Base-by-base conservation (phyloP, 2,329 filamentous ascomycete species). In the Apiospora marii region DNA sequence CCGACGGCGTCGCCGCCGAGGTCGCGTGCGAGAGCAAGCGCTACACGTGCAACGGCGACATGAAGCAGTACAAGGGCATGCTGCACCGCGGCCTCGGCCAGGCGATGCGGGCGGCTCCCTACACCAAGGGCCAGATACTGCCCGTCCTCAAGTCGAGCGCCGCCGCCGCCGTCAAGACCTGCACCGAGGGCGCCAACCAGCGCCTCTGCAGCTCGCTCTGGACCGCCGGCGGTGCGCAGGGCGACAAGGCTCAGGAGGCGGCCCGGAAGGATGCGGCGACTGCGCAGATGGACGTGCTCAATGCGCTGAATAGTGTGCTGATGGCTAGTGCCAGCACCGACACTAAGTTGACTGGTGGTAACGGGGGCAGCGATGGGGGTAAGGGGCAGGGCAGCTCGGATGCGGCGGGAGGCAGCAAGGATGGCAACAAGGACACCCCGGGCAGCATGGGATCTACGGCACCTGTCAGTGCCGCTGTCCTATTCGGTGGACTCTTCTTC, bases 21-120 rank as follows among this genome's bases (percentile, higher is more conserved):
- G 30, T 41, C 24, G 82, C 85, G 7, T 91, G 89, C 80, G 89
- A 91, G 80, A 79, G 73, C 3, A 14, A 1, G 24, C 73, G 74
- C 37, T 79, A 80, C 58, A 81, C 76, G 4, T 91, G 89, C 82
- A 86, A 87, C 76, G 82, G 84, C 67, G 89, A 91, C 76, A 88
- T 90, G 79, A 82, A 85, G 72, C 84, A 84, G 19, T 91, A 88
- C 85, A 91, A 91, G 79, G 88, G 87, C 43, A 90, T 89, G 78
- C 82, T 90, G 8, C 81, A 85, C 46, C 87, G 89, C 64, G 91
- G 87, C 83, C 78, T 85, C 72, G 83, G 82, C 0, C 77, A 80
- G 27, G 80, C 82, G 4, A 80, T 81, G 14, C 80, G 84, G 72
- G 73, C 84, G 51, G 83, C 81, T 0, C 83, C 84, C 5, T 79